Evolutionary conservation across 192 early-diverging fungal species (phyloP), one percentile per base, ranked within the genome.

Genomic region (Coemansia javaensis): DNA sequence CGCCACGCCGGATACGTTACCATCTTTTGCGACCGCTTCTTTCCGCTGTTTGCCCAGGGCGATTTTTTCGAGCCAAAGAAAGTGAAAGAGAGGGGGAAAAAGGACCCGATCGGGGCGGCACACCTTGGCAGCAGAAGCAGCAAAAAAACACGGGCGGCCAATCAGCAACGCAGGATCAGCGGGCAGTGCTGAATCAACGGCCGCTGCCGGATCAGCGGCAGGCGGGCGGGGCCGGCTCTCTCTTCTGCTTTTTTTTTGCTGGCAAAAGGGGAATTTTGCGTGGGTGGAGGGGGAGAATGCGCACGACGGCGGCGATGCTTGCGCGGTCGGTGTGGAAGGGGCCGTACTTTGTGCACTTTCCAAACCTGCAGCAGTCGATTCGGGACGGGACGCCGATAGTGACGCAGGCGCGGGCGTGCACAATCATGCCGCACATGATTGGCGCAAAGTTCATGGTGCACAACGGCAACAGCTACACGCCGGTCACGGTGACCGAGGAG

Each of bases 401-500:
- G 46, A 90, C 88, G 1, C 68, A 62, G 72, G 89, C 86, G 14
- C 86, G 94, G 32, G 69, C 85, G 25, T 85, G 85, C 63, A 94
- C 92, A 9, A 93, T 97, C 60, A 74, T 94, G 54, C 90, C 94
- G n/a, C 68, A 83, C 41, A 86, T 89, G 66, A 84, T 97, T 40
- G 90, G 90, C 27, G 78, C 85, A 27, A 85, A 83, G 66, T 94
- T 97, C 70, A 60, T 85, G 56, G 85, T 97, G 16, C 92, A 97
- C 75, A 97, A 94, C 68, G 94, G 94, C 51, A 95, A 94, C 39
- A 75, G 81, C 40, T 94, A 91, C 72, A 33, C 87, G 13, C 89
- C 91, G 6, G 81, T 97, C 17, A 61, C 77, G 9, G 78, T 97
- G 20, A 88, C 81, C 5, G 92, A 95, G 75, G 85, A 90, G 41